Percentiles rank a stretch among this genome's conserved stretches.
phyloP scores from a whole-genome alignment of 345 rosid species.

The Bruguiera gymnorhiza region DNA sequence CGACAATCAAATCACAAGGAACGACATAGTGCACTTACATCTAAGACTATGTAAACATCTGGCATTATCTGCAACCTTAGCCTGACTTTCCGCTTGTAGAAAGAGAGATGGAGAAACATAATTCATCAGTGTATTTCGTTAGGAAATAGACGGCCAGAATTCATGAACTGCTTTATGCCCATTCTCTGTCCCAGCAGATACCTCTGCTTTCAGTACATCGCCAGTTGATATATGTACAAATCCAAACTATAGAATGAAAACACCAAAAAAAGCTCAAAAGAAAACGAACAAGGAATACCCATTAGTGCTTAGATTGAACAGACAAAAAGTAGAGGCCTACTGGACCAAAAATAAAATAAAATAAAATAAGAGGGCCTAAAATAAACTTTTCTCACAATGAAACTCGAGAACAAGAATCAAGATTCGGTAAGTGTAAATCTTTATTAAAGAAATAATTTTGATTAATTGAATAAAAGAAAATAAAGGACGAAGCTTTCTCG shows the following conservation, averaged over 20 bases:
- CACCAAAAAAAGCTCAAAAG: neutral
- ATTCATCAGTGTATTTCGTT: constrained; percentile 58
- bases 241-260: constrained; percentile 39
- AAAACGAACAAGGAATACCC: neutral
- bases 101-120: constrained; percentile 9
- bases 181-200: constrained; percentile 32
- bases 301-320: neutral
- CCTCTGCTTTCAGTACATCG: constrained; percentile 78
- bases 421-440: too few species aligned
- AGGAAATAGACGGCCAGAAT: constrained; percentile 72
- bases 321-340: too few species aligned
- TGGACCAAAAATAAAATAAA: too few species aligned
- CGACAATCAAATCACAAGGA: neutral
- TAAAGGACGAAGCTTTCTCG: too few species aligned
- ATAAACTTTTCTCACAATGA: too few species aligned
- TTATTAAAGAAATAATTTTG: too few species aligned
- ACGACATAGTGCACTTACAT: constrained; percentile 40
- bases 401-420: too few species aligned
- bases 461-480: too few species aligned
- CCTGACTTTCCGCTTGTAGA: too few species aligned
- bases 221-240: constrained; percentile 86
- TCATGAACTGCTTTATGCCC: constrained; percentile 54
- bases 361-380: too few species aligned
- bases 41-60: constrained; percentile 63
- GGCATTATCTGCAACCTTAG: constrained; percentile 48